Evolutionary conservation across 345 rosid genomes (phyloP), one percentile per base, ranked within the genome.

Genomic region (Corchorus olitorius): DNA sequence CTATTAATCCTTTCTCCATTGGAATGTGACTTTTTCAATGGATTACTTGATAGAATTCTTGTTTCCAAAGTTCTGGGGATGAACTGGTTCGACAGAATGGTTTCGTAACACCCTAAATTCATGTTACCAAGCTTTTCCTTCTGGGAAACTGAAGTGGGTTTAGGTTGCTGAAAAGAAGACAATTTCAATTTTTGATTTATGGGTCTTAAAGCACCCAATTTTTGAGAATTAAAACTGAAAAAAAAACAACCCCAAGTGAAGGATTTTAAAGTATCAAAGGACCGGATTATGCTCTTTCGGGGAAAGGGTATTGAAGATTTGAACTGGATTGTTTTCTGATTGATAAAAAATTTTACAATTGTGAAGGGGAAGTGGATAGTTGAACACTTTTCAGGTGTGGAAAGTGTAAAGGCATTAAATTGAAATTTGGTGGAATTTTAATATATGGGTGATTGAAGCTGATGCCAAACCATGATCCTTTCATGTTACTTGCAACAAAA

Each of bases 131-230:
- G 65, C 64, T 48, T 73, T 70, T 6, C 19, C 68, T 20, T 54
- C 22, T 6, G 4, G 56, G 66, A 63, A 63, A 10, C 55, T 27
- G 27, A 27, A 5, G 49, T 6, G n/a, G 33, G 17, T 63, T 81
- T 75, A 20, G 46, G 19, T 67, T 60, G 62, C 16, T 54, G 45
- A 48, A 45, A 56, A 64, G 80, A 49, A 9, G 55, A 12, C 74
- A 64, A 22, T 55, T 41, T 65, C 12, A 33, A 74, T n/a, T 54
- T 83, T 20, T 17, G 73, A 78, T 35, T 39, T 82, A 60, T 37
- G 75, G 75, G 64, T 75, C 52, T 55, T 74, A 34, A 74, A 50
- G n/a, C 69, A 52, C 78, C 63, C 49, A 73, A 65, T 69, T 81
- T 72, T 5, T 56, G 27, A 35, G 70, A n/a, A 66, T 14, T 49